phyloP scores from a whole-genome alignment of 208 protist genomes.

The Herpetomonas tarakana region DNA sequence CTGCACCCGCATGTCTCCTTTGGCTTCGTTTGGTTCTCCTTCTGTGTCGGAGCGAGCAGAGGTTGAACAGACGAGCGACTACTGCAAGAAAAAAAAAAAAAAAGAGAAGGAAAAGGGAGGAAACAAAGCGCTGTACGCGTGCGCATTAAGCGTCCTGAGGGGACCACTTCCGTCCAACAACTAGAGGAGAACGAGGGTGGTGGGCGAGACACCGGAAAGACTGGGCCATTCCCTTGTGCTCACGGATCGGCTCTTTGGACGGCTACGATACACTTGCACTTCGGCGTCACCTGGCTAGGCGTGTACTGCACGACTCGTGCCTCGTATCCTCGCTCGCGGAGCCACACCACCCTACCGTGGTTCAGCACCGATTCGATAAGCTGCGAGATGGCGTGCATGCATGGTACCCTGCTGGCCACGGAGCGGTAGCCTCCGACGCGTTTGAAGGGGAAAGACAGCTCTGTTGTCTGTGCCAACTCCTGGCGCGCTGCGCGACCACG shows the following conservation, averaged over 20 bases:
- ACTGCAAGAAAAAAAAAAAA: too few species aligned
- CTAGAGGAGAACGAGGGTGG: too few species aligned
- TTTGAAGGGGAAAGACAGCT: background rate
- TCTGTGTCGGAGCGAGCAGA: too few species aligned
- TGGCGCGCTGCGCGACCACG: background rate
- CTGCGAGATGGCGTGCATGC: constrained; percentile 26
- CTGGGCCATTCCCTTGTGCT: too few species aligned
- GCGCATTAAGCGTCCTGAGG: background rate
- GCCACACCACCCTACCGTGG: constrained; percentile 34
- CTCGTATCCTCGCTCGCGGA: constrained; percentile 24
- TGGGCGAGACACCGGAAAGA: too few species aligned
- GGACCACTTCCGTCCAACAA: too few species aligned
- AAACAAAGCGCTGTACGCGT: background rate
- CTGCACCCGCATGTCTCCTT: too few species aligned
- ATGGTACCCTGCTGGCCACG: constrained; percentile 27
- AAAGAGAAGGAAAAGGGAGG: background rate
- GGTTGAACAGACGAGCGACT: too few species aligned
- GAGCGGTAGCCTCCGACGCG: constrained; percentile 7
- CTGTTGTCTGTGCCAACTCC: background rate
- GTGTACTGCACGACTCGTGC: constrained; percentile 26
- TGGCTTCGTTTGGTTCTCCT: too few species aligned
- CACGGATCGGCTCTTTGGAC: too few species aligned
- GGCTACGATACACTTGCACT: constrained; percentile 49
- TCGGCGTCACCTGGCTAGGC: constrained; percentile 42
- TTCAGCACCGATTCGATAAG: constrained; percentile 33